phyloP scores from a whole-genome alignment of 2,329 filamentous ascomycete species.

The Hypoxylon sp. region DNA sequence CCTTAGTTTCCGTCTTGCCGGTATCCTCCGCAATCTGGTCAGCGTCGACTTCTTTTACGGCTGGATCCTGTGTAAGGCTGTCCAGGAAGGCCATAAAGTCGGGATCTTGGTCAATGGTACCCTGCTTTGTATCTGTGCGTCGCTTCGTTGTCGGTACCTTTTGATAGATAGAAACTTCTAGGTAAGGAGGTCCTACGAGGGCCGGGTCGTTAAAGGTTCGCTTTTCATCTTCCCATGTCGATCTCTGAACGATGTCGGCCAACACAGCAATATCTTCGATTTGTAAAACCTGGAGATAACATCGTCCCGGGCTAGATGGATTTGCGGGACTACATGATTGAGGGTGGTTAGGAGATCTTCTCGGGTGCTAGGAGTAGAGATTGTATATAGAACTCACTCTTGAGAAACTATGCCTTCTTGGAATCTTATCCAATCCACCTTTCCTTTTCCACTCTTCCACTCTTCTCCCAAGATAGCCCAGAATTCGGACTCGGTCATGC shows the following conservation, averaged over 20 bases:
- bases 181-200: conserved; percentile 81
- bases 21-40: conserved; percentile 65
- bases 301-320: conserved; percentile 83
- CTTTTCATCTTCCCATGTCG: conserved; percentile 85
- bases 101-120: conserved; percentile 95
- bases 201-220: conserved; percentile 79
- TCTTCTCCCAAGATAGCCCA: conserved; percentile 78
- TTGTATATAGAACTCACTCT: conserved; percentile 71
- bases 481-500: conserved; percentile 85
- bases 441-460: conserved; percentile 86
- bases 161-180: conserved; percentile 88
- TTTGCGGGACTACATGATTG: conserved; percentile 77
- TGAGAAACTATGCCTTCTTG: conserved; percentile 79
- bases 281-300: conserved; percentile 85
- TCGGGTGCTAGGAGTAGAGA: conserved; percentile 18
- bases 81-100: conserved; percentile 96
- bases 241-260: conserved; percentile 76
- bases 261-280: conserved; percentile 77
- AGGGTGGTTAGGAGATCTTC: conserved; percentile 17
- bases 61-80: conserved; percentile 79
- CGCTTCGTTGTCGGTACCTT: conserved; percentile 82
- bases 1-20: conserved; percentile 68
- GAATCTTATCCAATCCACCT: conserved; percentile 86
- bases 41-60: conserved; percentile 64
- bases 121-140: conserved; percentile 86